These are phyloP conservation scores for Rhodocollybia butyracea DNA, from an alignment of 768 basidiomycete genomes.

Conservation along the genomic window DNA sequence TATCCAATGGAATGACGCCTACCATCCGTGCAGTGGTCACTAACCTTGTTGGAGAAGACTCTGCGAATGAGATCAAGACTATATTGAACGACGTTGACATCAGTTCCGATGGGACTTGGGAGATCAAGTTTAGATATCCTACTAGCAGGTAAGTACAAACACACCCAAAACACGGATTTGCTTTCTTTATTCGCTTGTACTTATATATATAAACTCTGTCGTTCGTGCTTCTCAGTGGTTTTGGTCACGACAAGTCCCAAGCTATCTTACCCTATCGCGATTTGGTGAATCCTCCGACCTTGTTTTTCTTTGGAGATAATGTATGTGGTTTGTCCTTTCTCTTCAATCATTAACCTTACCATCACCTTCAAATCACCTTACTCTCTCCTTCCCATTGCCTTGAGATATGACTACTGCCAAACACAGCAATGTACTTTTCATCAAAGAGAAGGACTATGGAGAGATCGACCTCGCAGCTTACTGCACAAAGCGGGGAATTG, in stretches of 20 bases:
- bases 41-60: slow-evolving; percentile 71
- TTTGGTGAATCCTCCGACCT: slow-evolving; percentile 64
- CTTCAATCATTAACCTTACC: background rate
- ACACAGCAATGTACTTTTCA: slow-evolving; percentile 93
- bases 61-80: slow-evolving; percentile 76
- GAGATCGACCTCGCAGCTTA: slow-evolving; percentile 87
- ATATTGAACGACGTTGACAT: slow-evolving; percentile 88
- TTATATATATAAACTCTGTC: too few species aligned
- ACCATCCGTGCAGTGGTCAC: slow-evolving; percentile 90
- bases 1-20: slow-evolving; percentile 83
- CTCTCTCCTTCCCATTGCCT: too few species aligned
- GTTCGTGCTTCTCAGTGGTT: slow-evolving; percentile 56
- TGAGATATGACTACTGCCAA: slow-evolving; percentile 92
- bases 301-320: slow-evolving; percentile 98
- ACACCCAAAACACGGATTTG: too few species aligned
- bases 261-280: slow-evolving; percentile 90
- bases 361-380: too few species aligned
- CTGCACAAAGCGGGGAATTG: slow-evolving; percentile 76
- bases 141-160: slow-evolving; percentile 73
- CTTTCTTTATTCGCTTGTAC: background rate
- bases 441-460: slow-evolving; percentile 73
- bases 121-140: slow-evolving; percentile 86
- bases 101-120: slow-evolving; percentile 66
- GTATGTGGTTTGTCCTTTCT: slow-evolving; percentile 68
- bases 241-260: slow-evolving; percentile 94